Percentiles rank a stretch among this genome's conserved stretches.
Conservation (phyloP, 2,329 filamentous ascomycete species). For the Magnaporthiopsis rhizophila region DNA sequence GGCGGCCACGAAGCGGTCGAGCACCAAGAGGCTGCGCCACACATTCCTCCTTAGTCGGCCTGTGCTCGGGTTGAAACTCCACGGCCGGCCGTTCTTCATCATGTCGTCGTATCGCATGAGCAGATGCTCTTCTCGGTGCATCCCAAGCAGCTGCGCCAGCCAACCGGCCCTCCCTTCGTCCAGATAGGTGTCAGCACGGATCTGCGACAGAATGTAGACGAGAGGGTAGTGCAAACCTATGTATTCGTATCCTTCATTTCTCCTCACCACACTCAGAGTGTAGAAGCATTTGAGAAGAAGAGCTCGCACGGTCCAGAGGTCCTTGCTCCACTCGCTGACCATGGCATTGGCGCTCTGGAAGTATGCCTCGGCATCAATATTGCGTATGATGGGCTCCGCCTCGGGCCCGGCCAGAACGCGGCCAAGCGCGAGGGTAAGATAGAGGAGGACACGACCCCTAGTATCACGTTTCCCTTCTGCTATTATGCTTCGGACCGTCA, state of each 20-base stretch:
- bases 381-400: conserved; percentile 13
- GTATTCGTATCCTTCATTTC: conserved; percentile 56
- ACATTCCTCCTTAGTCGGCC: conserved; percentile 44
- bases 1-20: conserved; percentile 56
- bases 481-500: conserved; percentile 4
- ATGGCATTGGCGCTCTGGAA: conserved; percentile 4
- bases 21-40: conserved; percentile 57
- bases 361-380: conserved; percentile 6
- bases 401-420: conserved; percentile 47
- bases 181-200: conserved; percentile 3
- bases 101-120: conserved; percentile 7
- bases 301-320: conserved; percentile 59
- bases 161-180: conserved; percentile 1
- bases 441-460: conserved; percentile 31
- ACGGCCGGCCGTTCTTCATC: conserved; percentile 5
- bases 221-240: conserved; percentile 34
- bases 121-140: conserved; percentile 6
- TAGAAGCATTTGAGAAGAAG: conserved; percentile 57
- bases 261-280: conserved; percentile 51
- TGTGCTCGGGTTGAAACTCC: conserved; percentile 25
- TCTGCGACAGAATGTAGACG: not conserved
- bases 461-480: conserved; percentile 1
- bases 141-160: conserved; percentile 7
- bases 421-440: conserved; percentile 56
- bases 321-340: conserved; percentile 14